Conservation (phyloP, 768 basidiomycete genomes). For the Leccinellum luteum region DNA sequence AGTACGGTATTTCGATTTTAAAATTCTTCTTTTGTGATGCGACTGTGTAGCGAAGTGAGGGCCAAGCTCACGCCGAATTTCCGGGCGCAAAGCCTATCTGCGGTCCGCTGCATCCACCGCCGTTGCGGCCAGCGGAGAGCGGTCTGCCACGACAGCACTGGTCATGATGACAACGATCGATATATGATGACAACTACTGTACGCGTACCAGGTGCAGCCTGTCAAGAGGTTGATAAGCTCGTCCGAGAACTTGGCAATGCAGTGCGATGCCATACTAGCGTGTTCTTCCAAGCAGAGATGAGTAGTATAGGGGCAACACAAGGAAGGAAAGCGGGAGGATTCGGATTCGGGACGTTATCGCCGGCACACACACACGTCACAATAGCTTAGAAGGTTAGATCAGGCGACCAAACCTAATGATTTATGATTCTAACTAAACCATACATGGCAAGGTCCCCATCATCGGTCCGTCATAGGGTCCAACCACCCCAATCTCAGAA, state of each 20-base stretch:
- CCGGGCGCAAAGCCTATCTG: background rate
- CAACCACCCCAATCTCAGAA: background rate
- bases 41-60: conserved; percentile 21
- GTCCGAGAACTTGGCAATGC: background rate
- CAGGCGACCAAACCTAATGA: background rate
- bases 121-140: background rate
- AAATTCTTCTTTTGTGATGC: no score
- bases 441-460: background rate
- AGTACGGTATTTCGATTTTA: background rate
- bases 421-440: conserved; percentile 2
- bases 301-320: background rate
- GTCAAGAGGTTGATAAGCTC: background rate
- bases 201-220: background rate
- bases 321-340: background rate
- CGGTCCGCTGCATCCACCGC: conserved; percentile 4
- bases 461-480: background rate
- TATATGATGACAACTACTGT: conserved; percentile 6
- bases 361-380: background rate
- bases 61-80: conserved; percentile 13
- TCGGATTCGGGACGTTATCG: background rate
- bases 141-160: background rate
- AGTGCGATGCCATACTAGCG: background rate
- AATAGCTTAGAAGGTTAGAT: background rate
- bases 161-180: background rate
- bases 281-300: background rate